phyloP scores from a whole-genome alignment of 495 filamentous ascomycete genomes.

The Emericellopsis terricola region DNA sequence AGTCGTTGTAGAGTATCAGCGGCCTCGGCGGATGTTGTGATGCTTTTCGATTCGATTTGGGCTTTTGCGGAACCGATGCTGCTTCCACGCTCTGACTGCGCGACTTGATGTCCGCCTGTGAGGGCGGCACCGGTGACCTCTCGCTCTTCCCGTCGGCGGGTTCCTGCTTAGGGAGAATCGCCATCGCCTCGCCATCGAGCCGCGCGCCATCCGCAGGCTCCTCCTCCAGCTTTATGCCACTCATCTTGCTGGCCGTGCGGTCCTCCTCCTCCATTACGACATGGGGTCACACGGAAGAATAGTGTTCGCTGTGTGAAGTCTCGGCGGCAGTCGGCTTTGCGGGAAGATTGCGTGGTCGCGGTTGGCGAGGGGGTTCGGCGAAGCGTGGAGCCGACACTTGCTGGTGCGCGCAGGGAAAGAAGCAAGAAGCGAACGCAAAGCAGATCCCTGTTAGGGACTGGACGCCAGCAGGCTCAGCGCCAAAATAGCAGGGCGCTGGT shows the following conservation, averaged over 20 bases:
- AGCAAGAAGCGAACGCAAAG: too few relatives aligned
- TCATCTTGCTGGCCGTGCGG: conserved; percentile 14
- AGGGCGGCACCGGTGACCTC: conserved; percentile 19
- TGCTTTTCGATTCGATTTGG: conserved; percentile 55
- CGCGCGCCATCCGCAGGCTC: conserved; percentile 9
- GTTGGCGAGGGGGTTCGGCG: too few relatives aligned
- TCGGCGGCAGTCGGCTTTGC: too few relatives aligned
- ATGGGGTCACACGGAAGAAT: too few relatives aligned
- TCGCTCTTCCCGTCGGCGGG: conserved; percentile 5
- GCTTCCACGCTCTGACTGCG: conserved; percentile 21
- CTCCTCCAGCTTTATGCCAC: conserved; percentile 13
- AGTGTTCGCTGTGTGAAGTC: too few relatives aligned
- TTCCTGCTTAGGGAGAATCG: background rate
- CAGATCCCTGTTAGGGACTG: too few relatives aligned
- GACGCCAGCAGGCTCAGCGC: too few relatives aligned
- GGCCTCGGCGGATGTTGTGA: conserved; percentile 36
- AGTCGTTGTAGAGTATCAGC: conserved; percentile 45
- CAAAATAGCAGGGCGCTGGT: too few relatives aligned
- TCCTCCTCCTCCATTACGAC: conserved; percentile 22
- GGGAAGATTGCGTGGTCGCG: too few relatives aligned
- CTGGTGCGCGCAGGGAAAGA: too few relatives aligned
- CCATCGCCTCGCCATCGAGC: background rate
- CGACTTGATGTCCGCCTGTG: conserved; percentile 24
- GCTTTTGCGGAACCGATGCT: conserved; percentile 28
- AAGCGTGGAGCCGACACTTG: too few relatives aligned